Conservation (phyloP, 108 stramenopile species). For the Cylindrotheca fusiformis region DNA sequence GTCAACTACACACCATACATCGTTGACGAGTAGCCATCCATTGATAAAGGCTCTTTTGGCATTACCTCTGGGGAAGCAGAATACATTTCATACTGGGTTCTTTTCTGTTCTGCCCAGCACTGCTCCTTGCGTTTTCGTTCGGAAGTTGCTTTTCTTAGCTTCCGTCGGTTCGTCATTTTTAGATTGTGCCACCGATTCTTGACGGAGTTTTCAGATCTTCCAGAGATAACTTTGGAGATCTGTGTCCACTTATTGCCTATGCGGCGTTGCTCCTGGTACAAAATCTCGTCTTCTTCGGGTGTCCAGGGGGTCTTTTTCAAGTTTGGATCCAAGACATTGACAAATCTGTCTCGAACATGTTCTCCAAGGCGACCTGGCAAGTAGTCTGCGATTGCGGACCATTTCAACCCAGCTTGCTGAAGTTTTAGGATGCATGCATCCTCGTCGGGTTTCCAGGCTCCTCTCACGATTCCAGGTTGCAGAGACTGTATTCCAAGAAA, state of each 20-base stretch:
- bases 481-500: too few relatives aligned
- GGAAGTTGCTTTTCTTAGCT: slow-evolving; percentile 3
- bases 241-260: slow-evolving; percentile 85
- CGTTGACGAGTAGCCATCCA: too few relatives aligned
- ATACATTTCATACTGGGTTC: too few relatives aligned
- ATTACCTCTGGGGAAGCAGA: too few relatives aligned
- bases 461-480: slow-evolving; percentile 86
- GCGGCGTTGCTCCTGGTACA: slow-evolving; percentile 52
- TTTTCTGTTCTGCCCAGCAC: not conserved
- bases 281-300: slow-evolving; percentile 69
- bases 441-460: slow-evolving; percentile 77
- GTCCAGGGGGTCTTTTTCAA: slow-evolving; percentile 87
- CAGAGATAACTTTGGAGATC: slow-evolving; percentile 86
- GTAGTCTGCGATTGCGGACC: slow-evolving; percentile 68
- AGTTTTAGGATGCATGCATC: slow-evolving; percentile 65
- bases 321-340: slow-evolving; percentile 88
- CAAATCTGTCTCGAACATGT: slow-evolving; percentile 92
- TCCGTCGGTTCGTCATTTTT: slow-evolving; percentile 36
- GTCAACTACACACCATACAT: too few relatives aligned
- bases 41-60: too few relatives aligned
- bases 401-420: slow-evolving; percentile 40
- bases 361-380: slow-evolving; percentile 93
- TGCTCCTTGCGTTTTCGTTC: not conserved
- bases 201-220: slow-evolving; percentile 89
- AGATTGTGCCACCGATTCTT: slow-evolving; percentile 92